Percentiles rank a stretch among this genome's conserved stretches.
These are phyloP conservation scores for Ophiocordyceps sinensis DNA, from an alignment of 2,329 filamentous ascomycete species.

Conservation along the genomic window DNA sequence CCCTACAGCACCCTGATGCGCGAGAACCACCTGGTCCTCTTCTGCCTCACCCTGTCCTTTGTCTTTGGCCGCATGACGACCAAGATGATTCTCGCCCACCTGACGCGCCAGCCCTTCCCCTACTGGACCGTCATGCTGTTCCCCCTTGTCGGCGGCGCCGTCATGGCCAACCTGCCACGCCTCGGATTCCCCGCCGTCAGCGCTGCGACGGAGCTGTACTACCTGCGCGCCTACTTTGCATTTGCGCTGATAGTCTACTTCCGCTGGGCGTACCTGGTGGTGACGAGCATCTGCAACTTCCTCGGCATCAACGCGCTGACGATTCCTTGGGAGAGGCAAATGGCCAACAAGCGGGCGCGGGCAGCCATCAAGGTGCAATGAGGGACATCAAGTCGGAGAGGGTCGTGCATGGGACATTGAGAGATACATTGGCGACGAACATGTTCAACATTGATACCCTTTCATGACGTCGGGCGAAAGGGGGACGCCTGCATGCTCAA, in stretches of 20 bases:
- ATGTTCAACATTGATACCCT: no score
- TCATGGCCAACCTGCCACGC: slow-evolving; percentile 69
- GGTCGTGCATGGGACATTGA: no score
- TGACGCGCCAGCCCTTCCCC: slow-evolving; percentile 86
- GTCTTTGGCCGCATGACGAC: slow-evolving; percentile 97
- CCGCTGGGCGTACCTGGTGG: slow-evolving; percentile 83
- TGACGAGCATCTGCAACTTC: slow-evolving; percentile 81
- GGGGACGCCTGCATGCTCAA: no score
- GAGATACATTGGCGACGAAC: no score
- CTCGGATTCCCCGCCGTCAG: slow-evolving; percentile 57
- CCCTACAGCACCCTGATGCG: slow-evolving; percentile 69
- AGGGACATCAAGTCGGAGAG: not conserved
- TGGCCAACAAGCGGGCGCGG: slow-evolving; percentile 34
- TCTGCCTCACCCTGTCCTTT: slow-evolving; percentile 89
- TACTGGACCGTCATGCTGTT: slow-evolving; percentile 89
- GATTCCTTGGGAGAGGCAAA: slow-evolving; percentile 52
- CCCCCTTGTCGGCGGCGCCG: slow-evolving; percentile 72
- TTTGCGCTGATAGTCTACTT: slow-evolving; percentile 81
- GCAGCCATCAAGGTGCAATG: slow-evolving; percentile 14
- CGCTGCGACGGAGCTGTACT: slow-evolving; percentile 55
- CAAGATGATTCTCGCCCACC: slow-evolving; percentile 94
- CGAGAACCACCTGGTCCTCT: slow-evolving; percentile 81
- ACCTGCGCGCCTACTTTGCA: slow-evolving; percentile 71
- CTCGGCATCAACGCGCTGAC: slow-evolving; percentile 91
- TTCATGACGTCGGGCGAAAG: no score